These are phyloP conservation scores for Fraxinus quadrangulata DNA, from an alignment of 257 asterid genomes.

Conservation along the genomic window DNA sequence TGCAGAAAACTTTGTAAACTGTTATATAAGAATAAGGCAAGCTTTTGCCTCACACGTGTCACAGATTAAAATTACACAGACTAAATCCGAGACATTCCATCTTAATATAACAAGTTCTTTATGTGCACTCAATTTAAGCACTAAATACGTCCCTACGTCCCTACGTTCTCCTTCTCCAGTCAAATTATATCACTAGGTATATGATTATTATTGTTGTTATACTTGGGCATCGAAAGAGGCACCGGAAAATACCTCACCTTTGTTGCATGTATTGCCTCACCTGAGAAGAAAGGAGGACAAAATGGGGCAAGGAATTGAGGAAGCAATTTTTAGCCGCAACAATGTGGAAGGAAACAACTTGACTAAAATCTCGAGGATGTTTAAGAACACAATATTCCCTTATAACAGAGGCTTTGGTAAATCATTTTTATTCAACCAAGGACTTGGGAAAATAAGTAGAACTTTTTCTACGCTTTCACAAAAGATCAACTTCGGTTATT, in stretches of 20 bases:
- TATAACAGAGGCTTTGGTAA: not conserved
- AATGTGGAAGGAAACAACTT: not conserved
- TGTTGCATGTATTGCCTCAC: not conserved
- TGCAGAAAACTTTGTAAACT: conserved; percentile 26
- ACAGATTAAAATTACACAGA: not conserved
- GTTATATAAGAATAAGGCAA: conserved; percentile 1
- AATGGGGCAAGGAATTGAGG: not conserved
- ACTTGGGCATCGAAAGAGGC: not conserved
- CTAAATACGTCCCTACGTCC: not conserved
- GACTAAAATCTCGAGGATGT: not conserved
- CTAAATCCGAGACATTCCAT: not conserved
- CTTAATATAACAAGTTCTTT: not conserved
- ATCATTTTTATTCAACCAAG: not conserved
- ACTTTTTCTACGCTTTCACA: not conserved
- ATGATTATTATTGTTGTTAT: not conserved
- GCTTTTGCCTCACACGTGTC: not conserved
- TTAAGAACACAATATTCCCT: not conserved
- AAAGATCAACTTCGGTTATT: not conserved
- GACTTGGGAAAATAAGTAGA: not conserved
- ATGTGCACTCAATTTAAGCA: not conserved
- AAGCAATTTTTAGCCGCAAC: not conserved
- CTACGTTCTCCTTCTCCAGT: too few species aligned
- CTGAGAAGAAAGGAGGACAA: not conserved
- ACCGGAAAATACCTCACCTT: not conserved
- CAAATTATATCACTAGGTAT: not conserved